These are phyloP conservation scores for Epithele typhae DNA, from an alignment of 768 basidiomycete species.

Conservation along the genomic window DNA sequence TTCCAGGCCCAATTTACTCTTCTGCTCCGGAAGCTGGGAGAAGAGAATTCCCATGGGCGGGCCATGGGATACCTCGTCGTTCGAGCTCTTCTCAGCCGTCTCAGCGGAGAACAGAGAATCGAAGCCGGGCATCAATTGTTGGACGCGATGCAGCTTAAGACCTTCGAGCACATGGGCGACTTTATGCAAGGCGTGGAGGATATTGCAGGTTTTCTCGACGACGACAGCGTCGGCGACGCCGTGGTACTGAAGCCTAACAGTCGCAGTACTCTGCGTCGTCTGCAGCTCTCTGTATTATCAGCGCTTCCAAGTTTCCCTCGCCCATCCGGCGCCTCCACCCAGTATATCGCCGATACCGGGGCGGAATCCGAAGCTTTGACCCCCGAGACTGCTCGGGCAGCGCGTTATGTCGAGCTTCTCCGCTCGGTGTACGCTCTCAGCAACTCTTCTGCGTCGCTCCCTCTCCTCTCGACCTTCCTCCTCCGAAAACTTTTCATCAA, in stretches of 20 bases:
- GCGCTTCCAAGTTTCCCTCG: slow-evolving; percentile 45
- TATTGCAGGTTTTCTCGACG: slow-evolving; percentile 41
- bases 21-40: slow-evolving; percentile 49
- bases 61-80: slow-evolving; percentile 58
- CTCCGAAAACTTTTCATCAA: slow-evolving; percentile 63
- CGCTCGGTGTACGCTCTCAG: slow-evolving; percentile 62
- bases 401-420: slow-evolving; percentile 55
- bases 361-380: too few species aligned
- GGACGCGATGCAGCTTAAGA: slow-evolving; percentile 40
- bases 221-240: slow-evolving; percentile 40
- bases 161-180: slow-evolving; percentile 41
- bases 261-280: slow-evolving; percentile 45
- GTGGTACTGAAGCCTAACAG: slow-evolving; percentile 59
- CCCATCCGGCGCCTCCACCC: too few species aligned
- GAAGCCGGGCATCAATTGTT: slow-evolving; percentile 47
- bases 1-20: slow-evolving; percentile 39
- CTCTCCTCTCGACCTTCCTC: slow-evolving; percentile 50
- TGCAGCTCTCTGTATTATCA: slow-evolving; percentile 56
- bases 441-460: slow-evolving; percentile 48
- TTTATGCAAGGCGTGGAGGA: slow-evolving; percentile 26
- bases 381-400: slow-evolving; percentile 13
- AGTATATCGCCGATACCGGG: too few species aligned
- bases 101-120: slow-evolving; percentile 57
- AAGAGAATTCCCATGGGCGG: slow-evolving; percentile 46
- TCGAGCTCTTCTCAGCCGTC: slow-evolving; percentile 52